These are phyloP conservation scores for Gentiana dahurica DNA, from an alignment of 257 asterid species.

Conservation along the genomic window DNA sequence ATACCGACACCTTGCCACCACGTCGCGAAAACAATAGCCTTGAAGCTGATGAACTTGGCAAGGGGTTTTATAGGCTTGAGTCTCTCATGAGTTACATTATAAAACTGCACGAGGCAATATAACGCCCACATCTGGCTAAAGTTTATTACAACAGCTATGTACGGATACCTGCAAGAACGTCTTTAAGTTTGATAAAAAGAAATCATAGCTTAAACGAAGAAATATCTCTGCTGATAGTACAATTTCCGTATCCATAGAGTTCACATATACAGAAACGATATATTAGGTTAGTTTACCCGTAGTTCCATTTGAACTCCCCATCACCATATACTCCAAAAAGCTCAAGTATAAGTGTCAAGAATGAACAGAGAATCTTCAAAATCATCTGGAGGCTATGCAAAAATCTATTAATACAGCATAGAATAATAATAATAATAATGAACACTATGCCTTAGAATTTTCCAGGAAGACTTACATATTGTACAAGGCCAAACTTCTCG, in stretches of 20 bases:
- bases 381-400: conserved; percentile 58
- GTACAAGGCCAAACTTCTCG: conserved; percentile 84
- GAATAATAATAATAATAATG: background rate
- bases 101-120: conserved; percentile 80
- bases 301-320: conserved; percentile 85
- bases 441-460: background rate
- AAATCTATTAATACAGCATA: conserved; percentile 5
- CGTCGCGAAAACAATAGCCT: conserved; percentile 93
- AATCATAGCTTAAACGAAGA: background rate
- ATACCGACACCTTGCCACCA: conserved; percentile 99
- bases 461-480: conserved; percentile 43
- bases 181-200: background rate
- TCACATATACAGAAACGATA: too few relatives aligned
- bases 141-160: conserved; percentile 60
- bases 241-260: too few relatives aligned
- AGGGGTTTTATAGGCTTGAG: conserved; percentile 81
- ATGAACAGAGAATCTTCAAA: conserved; percentile 75
- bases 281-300: conserved; percentile 37
- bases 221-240: background rate
- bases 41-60: conserved; percentile 91
- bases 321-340: conserved; percentile 84
- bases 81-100: conserved; percentile 63
- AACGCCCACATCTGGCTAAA: conserved; percentile 99
- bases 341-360: conserved; percentile 72
- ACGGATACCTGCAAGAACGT: conserved; percentile 64